These are phyloP conservation scores for Fistulinella prunicolor DNA, from an alignment of 768 basidiomycete species.

Conservation along the genomic window DNA sequence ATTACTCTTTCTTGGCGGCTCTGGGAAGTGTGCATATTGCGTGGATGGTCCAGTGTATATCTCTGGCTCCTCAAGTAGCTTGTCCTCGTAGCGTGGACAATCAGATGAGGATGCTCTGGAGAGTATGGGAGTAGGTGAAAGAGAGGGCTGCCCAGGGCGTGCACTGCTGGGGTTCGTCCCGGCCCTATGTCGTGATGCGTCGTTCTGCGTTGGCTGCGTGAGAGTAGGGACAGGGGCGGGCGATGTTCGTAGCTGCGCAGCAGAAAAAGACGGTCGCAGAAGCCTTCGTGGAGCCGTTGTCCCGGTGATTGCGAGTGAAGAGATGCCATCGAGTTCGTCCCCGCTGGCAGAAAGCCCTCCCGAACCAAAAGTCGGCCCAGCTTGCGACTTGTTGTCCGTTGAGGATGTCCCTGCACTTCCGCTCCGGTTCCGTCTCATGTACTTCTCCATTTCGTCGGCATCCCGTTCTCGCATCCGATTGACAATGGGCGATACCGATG, in stretches of 20 bases:
- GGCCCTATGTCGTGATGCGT: slow-evolving; percentile 50
- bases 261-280: slow-evolving; percentile 72
- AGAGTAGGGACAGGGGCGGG: slow-evolving; percentile 37
- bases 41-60: slow-evolving; percentile 62
- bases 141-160: slow-evolving; percentile 41
- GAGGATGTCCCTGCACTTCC: slow-evolving; percentile 74
- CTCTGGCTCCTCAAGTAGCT: slow-evolving; percentile 44
- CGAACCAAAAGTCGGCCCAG: slow-evolving; percentile 47
- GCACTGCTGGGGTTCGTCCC: slow-evolving; percentile 61
- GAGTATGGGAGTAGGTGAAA: slow-evolving; percentile 40
- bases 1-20: slow-evolving; percentile 52
- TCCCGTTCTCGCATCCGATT: slow-evolving; percentile 80
- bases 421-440: slow-evolving; percentile 76
- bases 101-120: slow-evolving; percentile 60
- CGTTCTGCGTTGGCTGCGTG: slow-evolving; percentile 40
- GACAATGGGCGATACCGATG: slow-evolving; percentile 72
- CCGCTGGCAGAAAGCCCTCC: slow-evolving; percentile 51
- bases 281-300: slow-evolving; percentile 55
- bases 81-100: slow-evolving; percentile 37
- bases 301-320: slow-evolving; percentile 46
- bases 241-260: slow-evolving; percentile 65
- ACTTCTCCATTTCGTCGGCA: slow-evolving; percentile 86
- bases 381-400: slow-evolving; percentile 64
- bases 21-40: slow-evolving; percentile 70
- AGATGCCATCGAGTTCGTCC: slow-evolving; percentile 52